Conservation (phyloP, 1,284 basidiomycete species). For the Spongispora temasekensis region DNA sequence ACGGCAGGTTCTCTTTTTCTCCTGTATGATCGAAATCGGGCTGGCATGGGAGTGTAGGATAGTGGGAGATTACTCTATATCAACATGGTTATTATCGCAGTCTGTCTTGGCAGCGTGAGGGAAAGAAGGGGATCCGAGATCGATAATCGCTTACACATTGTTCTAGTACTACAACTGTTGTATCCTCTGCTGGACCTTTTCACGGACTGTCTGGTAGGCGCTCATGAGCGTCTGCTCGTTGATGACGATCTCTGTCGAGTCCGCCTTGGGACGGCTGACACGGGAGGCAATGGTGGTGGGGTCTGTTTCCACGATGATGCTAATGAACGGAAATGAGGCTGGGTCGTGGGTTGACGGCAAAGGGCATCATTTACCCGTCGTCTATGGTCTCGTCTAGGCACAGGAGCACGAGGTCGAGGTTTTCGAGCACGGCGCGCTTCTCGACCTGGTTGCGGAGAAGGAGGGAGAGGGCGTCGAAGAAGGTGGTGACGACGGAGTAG, state of each 20-base stretch:
- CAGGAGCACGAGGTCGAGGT: conserved; percentile 89
- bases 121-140: no score
- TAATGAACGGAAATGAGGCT: conserved; percentile 37
- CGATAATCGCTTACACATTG: no score
- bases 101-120: no score
- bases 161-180: conserved; percentile 50
- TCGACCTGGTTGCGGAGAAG: conserved; percentile 92
- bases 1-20: no score
- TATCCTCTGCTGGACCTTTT: conserved; percentile 69
- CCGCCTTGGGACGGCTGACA: conserved; percentile 90
- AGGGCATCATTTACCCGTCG: conserved; percentile 77
- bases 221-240: conserved; percentile 97
- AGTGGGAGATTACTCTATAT: no score
- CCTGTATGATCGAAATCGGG: no score
- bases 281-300: conserved; percentile 92
- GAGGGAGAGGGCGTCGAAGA: conserved; percentile 85
- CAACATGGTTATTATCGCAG: no score
- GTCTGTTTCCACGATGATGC: conserved; percentile 98
- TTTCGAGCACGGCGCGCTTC: conserved; percentile 94
- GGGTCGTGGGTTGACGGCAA: background rate
- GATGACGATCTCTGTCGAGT: conserved; percentile 96
- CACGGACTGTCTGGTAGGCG: conserved; percentile 89
- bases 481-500: conserved; percentile 78
- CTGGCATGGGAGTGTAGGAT: no score
- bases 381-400: conserved; percentile 98